Base-by-base conservation (phyloP, 345 rosid species). In the Salix suchowensis region DNA sequence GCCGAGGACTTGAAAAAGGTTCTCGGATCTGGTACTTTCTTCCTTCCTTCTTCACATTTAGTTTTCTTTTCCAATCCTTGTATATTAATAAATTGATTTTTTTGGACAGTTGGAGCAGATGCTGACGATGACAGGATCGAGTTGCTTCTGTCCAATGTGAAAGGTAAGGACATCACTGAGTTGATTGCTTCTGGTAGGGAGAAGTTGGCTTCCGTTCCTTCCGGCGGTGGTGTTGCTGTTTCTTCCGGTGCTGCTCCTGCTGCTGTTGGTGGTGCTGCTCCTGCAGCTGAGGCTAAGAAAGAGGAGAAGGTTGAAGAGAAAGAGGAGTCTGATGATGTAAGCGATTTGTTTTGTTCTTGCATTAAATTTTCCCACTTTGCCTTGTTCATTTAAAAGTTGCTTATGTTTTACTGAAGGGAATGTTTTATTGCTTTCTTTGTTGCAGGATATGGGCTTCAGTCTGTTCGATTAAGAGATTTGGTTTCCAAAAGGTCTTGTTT, bases 371-470 rank as follows among this genome's bases (percentile, higher is more conserved):
- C 55, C 44, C 2, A 12, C 4, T 11, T 10, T 28, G 15, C 1
- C 21, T 14, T 32, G 50, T 62, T 77, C 6, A 15, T 30, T 16
- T 65, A 74, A 26, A n/a, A 24, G 13, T 34, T 46, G 44, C 44
- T 12, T 10, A 24, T 16, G 37, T 10, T 2, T 7, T 65, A 4
- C 39, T 39, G 2, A 37, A 32, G 75, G 11, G 67, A 34, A 76
- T 68, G 9, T 65, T 65, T 42, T 24, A 48, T 54, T 36, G 19
- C 68, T 1, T 39, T 15, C 48, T 62, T 76, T 66, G 68, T 14
- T 89, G 84, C 91, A 86, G 94, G 94, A 79, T 65, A 91, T 91
- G 97, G 96, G 96, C 60, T 88, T 93, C 94, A 87, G 97, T 65
- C 89, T 93, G 68, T 90, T 93, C 23, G 94, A 89, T 80, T 89